Evolutionary conservation across 192 early-diverging fungal genomes (phyloP).

Genomic region (Backusella australiensis): DNA sequence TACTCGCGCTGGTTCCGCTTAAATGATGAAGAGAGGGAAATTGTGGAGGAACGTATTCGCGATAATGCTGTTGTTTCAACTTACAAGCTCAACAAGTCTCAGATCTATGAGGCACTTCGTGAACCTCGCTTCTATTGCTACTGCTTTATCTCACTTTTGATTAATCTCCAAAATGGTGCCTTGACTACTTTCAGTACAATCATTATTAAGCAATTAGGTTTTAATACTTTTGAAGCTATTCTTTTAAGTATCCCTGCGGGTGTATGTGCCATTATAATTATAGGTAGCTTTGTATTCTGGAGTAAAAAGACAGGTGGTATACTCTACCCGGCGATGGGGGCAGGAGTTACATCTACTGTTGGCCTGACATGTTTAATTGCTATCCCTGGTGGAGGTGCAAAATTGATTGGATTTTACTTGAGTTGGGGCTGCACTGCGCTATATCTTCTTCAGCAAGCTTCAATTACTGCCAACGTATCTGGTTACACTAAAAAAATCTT

Average conservation of each 20-base stretch:
- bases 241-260: slow-evolving; percentile 8
- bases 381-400: not conserved
- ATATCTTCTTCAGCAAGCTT: slow-evolving; percentile 12
- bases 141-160: slow-evolving; percentile 8
- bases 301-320: not conserved
- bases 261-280: not conserved
- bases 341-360: not conserved
- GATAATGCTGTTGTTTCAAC: slow-evolving; percentile 27
- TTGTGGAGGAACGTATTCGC: slow-evolving; percentile 24
- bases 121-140: slow-evolving; percentile 22
- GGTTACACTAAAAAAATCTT: slow-evolving; percentile 28
- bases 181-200: slow-evolving; percentile 14
- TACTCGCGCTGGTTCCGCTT: slow-evolving; percentile 1
- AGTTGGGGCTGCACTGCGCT: slow-evolving; percentile 3
- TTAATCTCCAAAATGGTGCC: slow-evolving; percentile 25
- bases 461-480: slow-evolving; percentile 19
- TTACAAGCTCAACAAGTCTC: slow-evolving; percentile 4
- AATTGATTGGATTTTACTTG: slow-evolving; percentile 9
- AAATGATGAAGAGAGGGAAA: slow-evolving; percentile 24
- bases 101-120: slow-evolving; percentile 19
- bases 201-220: slow-evolving; percentile 2
- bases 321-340: not conserved
- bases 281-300: not conserved
- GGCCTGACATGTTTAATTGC: not conserved
- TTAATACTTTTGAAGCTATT: slow-evolving; percentile 7